These are phyloP conservation scores for Talaromyces sp. DNA, from an alignment of 2,329 filamentous ascomycete species.

Conservation along the genomic window DNA sequence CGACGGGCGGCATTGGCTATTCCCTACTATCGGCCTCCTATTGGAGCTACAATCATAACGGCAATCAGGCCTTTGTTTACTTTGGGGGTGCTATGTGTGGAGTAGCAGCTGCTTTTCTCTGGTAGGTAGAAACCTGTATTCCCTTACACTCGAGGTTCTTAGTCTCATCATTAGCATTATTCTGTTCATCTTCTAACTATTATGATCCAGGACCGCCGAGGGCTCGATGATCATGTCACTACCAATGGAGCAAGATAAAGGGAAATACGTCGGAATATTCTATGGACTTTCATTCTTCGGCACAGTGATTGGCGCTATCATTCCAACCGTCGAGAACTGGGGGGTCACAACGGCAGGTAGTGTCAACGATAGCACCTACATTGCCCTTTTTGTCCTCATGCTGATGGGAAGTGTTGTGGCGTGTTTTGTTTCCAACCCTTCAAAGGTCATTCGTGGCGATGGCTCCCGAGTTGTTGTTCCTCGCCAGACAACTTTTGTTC, in stretches of 20 bases:
- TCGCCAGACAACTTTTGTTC: conserved; percentile 25
- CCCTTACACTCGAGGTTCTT: neutral
- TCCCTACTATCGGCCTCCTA: conserved; percentile 73
- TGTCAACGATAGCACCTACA: conserved; percentile 66
- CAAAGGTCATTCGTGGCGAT: conserved; percentile 68
- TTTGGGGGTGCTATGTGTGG: conserved; percentile 77
- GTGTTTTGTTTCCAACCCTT: conserved; percentile 66
- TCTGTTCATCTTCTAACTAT: neutral
- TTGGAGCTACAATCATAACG: conserved; percentile 69
- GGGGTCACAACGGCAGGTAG: conserved; percentile 24
- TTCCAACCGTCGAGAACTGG: conserved; percentile 30
- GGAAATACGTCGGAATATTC: conserved; percentile 79
- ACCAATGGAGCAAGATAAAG: conserved; percentile 74
- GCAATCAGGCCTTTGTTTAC: conserved; percentile 67
- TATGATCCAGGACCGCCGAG: conserved; percentile 61
- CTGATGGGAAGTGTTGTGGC: conserved; percentile 65
- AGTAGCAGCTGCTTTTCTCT: conserved; percentile 76
- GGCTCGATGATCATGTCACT: conserved; percentile 86
- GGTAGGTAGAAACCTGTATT: conserved; percentile 44
- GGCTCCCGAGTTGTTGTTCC: conserved; percentile 54
- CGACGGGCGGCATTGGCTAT: conserved; percentile 76
- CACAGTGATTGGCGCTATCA: conserved; percentile 70
- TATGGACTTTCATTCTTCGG: conserved; percentile 87
- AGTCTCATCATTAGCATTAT: neutral
- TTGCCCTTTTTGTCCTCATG: conserved; percentile 73